Conservation (phyloP, 2,329 filamentous ascomycete species). For the Colletotrichum aenigma region DNA sequence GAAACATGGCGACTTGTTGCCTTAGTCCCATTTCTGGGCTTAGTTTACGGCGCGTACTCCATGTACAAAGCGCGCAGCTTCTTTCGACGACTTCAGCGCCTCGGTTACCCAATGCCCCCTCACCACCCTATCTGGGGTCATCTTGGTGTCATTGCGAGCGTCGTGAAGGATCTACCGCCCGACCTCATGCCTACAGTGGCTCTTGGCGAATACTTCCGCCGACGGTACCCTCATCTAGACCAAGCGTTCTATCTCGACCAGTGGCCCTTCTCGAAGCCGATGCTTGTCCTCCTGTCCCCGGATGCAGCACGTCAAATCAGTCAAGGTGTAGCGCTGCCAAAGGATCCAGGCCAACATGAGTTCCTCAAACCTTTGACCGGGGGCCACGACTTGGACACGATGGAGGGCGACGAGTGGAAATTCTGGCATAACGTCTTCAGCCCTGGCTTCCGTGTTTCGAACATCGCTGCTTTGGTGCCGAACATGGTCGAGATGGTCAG, state of each 20-base stretch:
- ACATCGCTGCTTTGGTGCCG: conserved; percentile 35
- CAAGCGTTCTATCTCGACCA: not conserved
- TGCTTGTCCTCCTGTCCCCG: not conserved
- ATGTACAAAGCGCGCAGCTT: not conserved
- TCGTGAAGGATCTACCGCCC: not conserved
- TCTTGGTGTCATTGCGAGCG: not conserved
- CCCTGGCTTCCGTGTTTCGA: conserved; percentile 39
- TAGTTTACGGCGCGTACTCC: not conserved
- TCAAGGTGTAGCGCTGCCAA: conserved; percentile 23
- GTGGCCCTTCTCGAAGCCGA: not conserved
- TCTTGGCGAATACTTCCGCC: not conserved
- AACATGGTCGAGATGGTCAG: conserved; percentile 40
- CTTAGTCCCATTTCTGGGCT: not conserved
- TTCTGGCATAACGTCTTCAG: conserved; percentile 35
- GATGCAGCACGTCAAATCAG: conserved; percentile 13
- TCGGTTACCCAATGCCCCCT: not conserved
- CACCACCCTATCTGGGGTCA: not conserved
- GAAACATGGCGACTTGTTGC: not conserved
- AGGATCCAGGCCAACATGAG: conserved; percentile 19
- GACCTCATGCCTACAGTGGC: not conserved
- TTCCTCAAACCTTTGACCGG: conserved; percentile 37
- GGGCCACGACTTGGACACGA: conserved; percentile 33
- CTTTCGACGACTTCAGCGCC: not conserved
- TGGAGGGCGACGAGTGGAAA: conserved; percentile 30
- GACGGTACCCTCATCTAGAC: not conserved